Evolutionary conservation across 1,284 basidiomycete genomes (phyloP).

Genomic region (Trichosporon asahii): DNA sequence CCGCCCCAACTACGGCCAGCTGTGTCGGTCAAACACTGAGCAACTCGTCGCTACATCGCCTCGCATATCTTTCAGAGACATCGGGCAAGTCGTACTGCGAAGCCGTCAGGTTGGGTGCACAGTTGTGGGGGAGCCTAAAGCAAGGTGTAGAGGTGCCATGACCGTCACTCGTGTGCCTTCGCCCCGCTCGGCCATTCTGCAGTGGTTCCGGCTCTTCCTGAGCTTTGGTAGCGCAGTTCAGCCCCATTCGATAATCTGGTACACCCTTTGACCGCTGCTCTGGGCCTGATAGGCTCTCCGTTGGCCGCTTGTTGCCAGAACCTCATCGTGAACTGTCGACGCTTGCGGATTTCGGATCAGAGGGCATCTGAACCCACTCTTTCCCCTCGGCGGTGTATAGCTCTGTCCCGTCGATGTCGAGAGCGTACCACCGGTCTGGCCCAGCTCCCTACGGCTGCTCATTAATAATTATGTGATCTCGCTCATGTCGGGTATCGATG

Average conservation of each 20-base stretch:
- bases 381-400: neutral
- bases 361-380: neutral
- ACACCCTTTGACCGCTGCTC: neutral
- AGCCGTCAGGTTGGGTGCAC: neutral
- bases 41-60: neutral
- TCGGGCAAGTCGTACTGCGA: neutral
- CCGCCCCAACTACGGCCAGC: neutral
- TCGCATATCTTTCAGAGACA: neutral
- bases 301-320: neutral
- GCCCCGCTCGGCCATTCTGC: no score
- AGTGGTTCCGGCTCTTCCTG: neutral
- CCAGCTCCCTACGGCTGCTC: neutral
- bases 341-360: neutral
- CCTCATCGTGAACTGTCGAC: neutral
- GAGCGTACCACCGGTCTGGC: neutral
- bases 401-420: neutral
- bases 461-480: neutral
- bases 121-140: neutral
- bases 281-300: neutral
- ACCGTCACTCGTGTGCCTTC: neutral
- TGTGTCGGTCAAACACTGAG: neutral
- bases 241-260: neutral
- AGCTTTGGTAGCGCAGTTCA: neutral
- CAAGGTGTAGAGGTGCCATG: neutral
- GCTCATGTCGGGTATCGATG: neutral